Conservation (phyloP, 164 flowering plant species). For the Aristolochia contorta region DNA sequence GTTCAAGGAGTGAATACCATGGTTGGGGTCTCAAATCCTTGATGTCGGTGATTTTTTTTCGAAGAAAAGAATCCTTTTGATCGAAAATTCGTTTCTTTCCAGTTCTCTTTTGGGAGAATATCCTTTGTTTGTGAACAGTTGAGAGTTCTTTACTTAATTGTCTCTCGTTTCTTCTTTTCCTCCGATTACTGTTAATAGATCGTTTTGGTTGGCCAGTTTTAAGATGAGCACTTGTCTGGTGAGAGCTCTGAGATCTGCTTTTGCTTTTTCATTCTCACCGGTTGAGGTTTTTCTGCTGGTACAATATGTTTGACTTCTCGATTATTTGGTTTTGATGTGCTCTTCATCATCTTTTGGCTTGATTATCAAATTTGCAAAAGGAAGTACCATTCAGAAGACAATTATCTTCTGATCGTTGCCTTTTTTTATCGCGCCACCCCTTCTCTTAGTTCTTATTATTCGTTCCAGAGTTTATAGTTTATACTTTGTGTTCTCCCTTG, state of each 20-base stretch:
- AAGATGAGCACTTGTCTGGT: too few relatives aligned
- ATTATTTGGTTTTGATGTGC: too few relatives aligned
- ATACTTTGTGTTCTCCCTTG: neutral
- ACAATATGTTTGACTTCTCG: too few relatives aligned
- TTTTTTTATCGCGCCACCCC: too few relatives aligned
- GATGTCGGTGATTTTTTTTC: neutral
- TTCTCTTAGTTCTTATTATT: neutral
- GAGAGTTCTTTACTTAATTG: neutral
- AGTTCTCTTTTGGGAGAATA: constrained; percentile 9
- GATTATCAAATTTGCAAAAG: too few relatives aligned
- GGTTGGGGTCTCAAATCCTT: neutral
- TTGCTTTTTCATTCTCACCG: too few relatives aligned
- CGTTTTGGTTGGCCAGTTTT: neutral
- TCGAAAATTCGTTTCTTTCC: constrained; percentile 6
- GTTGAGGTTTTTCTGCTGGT: too few relatives aligned
- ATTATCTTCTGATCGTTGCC: too few relatives aligned
- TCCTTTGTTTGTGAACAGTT: constrained; percentile 5
- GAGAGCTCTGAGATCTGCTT: too few relatives aligned
- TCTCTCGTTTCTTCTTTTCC: neutral
- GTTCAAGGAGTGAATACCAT: neutral
- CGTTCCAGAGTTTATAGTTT: neutral
- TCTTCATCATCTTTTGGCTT: too few relatives aligned
- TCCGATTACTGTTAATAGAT: neutral
- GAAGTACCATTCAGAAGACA: neutral
- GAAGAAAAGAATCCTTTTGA: constrained; percentile 7